phyloP scores from a whole-genome alignment of 768 basidiomycete genomes.

The Boletus tylopilopsis region DNA sequence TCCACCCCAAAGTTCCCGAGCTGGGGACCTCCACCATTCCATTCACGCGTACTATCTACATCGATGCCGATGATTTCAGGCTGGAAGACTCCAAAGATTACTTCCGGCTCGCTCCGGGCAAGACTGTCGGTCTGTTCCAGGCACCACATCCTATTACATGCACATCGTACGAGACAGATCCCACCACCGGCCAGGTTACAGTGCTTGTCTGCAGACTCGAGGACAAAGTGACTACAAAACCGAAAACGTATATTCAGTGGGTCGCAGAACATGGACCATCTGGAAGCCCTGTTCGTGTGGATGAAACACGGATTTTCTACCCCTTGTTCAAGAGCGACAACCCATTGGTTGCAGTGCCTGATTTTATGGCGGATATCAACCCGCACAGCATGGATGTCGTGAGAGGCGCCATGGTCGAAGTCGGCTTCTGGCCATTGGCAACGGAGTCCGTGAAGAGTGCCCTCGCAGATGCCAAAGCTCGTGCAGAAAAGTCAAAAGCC shows the following conservation, averaged over 20 bases:
- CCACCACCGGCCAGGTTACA: constrained; percentile 63
- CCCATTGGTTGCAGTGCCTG: constrained; percentile 61
- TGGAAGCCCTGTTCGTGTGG: constrained; percentile 77
- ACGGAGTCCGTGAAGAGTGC: constrained; percentile 64
- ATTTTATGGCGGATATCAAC: constrained; percentile 82
- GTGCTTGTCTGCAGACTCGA: constrained; percentile 82
- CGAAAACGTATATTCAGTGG: constrained; percentile 97
- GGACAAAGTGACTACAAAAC: constrained; percentile 68
- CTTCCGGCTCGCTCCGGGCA: constrained; percentile 96
- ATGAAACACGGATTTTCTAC: constrained; percentile 91
- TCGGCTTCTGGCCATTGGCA: constrained; percentile 84
- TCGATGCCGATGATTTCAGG: constrained; percentile 92
- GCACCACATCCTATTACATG: constrained; percentile 91
- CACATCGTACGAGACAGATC: constrained; percentile 80
- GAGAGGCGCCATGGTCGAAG: constrained; percentile 79
- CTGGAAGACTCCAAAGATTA: constrained; percentile 90
- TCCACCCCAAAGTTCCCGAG: constrained; percentile 91
- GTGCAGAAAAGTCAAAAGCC: constrained; percentile 58
- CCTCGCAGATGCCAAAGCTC: constrained; percentile 55
- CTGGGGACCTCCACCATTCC: constrained; percentile 80
- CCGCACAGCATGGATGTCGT: constrained; percentile 77
- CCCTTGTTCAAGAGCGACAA: constrained; percentile 93
- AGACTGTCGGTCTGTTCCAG: constrained; percentile 95
- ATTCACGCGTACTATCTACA: constrained; percentile 86
- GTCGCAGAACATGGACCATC: constrained; percentile 80